A percentile compares a stretch with the other conserved stretches of the same genome.
Evolutionary conservation across 1,139 yeast genomes (phyloP).

Genomic region (Pichiaceae sp.): DNA sequence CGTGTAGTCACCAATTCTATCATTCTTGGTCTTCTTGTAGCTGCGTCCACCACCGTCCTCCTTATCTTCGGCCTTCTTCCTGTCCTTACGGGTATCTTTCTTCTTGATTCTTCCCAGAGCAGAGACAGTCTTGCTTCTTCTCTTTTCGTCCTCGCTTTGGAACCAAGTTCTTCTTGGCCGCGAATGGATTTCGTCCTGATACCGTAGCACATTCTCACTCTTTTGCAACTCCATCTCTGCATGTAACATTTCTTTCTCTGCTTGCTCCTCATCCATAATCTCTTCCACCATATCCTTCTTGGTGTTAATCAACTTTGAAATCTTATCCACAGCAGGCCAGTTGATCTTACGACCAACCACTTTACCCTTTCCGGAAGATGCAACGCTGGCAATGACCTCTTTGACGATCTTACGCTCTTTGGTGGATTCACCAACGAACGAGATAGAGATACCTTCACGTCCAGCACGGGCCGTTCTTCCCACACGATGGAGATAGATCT

Average conservation of each 20-base stretch:
- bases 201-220: constrained; percentile 76
- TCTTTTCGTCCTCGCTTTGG: constrained; percentile 68
- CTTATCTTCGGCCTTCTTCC: constrained; percentile 48
- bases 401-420: constrained; percentile 83
- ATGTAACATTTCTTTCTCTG: constrained; percentile 72
- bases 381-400: constrained; percentile 65
- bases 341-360: constrained; percentile 74
- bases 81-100: constrained; percentile 47
- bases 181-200: constrained; percentile 72
- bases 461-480: constrained; percentile 99
- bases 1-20: constrained; percentile 37
- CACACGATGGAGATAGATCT: constrained; percentile 89
- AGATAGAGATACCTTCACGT: constrained; percentile 84
- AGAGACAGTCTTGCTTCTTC: constrained; percentile 37
- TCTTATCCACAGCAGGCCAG: constrained; percentile 73
- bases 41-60: constrained; percentile 39
- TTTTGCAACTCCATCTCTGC: constrained; percentile 90
- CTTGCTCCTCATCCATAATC: constrained; percentile 79
- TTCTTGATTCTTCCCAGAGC: constrained; percentile 24
- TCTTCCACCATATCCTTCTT: constrained; percentile 61
- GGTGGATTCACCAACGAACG: constrained; percentile 87
- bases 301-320: constrained; percentile 49
- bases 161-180: constrained; percentile 98
- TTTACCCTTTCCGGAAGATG: constrained; percentile 26
- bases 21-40: constrained; percentile 65